phyloP scores from a whole-genome alignment of 2,329 filamentous ascomycete species.

The Emmonsiellopsis sp. region DNA sequence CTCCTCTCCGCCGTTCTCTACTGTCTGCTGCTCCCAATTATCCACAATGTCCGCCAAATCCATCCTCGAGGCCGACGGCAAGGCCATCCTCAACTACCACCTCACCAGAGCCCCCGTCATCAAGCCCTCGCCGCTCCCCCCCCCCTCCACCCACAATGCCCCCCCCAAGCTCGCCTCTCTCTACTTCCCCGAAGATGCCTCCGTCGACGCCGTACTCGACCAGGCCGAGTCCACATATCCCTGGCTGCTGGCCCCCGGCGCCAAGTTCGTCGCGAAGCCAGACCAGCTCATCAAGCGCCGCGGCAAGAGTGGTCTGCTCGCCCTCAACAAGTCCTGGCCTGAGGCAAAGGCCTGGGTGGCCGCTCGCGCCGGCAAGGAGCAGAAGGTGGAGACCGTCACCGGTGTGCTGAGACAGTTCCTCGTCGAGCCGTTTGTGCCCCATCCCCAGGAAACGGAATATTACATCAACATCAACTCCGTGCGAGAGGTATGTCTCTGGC shows the following conservation, averaged over 20 bases:
- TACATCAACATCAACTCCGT: conserved; percentile 99
- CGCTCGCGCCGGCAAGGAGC: conserved; percentile 79
- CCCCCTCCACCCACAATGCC: conserved; percentile 79
- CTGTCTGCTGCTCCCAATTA: conserved; percentile 6
- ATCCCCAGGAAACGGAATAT: conserved; percentile 92
- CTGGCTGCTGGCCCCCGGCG: conserved; percentile 73
- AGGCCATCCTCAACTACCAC: conserved; percentile 99
- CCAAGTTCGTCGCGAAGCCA: conserved; percentile 97
- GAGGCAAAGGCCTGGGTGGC: conserved; percentile 93
- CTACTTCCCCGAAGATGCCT: conserved; percentile 82
- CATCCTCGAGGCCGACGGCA: conserved; percentile 98
- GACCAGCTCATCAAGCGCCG: conserved; percentile 99
- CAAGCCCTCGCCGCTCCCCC: conserved; percentile 90
- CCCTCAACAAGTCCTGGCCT: conserved; percentile 93
- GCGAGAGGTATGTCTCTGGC: conserved; percentile 60
- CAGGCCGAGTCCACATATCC: conserved; percentile 95
- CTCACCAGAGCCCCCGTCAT: conserved; percentile 94
- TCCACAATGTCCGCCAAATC: conserved; percentile 83
- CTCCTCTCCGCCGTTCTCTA: conserved; percentile 6
- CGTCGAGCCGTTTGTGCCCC: conserved; percentile 96
- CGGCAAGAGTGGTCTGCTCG: conserved; percentile 95
- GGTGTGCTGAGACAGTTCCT: conserved; percentile 91
- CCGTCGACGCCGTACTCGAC: conserved; percentile 75
- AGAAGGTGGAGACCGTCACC: conserved; percentile 84
- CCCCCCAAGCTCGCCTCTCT: conserved; percentile 83